These are phyloP conservation scores for Meira miltonrushii DNA, from an alignment of 1,284 basidiomycete genomes.

Conservation along the genomic window DNA sequence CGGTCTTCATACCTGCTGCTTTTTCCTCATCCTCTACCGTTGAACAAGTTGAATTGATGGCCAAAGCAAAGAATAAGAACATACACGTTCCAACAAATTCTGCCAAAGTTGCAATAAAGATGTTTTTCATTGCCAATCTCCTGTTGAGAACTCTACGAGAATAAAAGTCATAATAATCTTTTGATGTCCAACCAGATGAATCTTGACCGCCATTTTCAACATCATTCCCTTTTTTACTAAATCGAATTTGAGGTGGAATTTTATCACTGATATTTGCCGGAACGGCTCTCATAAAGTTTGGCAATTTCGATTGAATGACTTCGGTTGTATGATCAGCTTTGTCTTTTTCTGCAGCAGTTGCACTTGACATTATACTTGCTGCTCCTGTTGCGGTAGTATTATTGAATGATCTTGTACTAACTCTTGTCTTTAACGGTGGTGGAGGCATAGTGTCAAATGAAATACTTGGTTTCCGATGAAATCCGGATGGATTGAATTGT, in stretches of 20 bases:
- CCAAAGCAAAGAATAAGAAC: constrained; percentile 42
- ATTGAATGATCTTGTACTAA: no score
- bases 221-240: background rate
- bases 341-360: no score
- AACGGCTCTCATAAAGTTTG: no score
- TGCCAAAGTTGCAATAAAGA: constrained; percentile 55
- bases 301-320: no score
- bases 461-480: no score
- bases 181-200: background rate
- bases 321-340: no score
- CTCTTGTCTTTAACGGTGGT: no score
- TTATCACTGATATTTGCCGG: no score
- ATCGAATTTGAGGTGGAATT: background rate
- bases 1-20: background rate
- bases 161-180: background rate
- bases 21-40: constrained; percentile 3
- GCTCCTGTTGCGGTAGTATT: no score
- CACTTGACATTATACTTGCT: no score
- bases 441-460: no score
- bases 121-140: constrained; percentile 57
- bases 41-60: constrained; percentile 31
- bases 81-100: constrained; percentile 57
- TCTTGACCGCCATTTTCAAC: background rate
- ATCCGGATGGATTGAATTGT: no score
- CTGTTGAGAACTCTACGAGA: background rate